A percentile compares a stretch with the other conserved stretches of the same genome.
These are phyloP conservation scores for Phlebiopsis flavidoalba DNA, from an alignment of 768 basidiomycete species.

Conservation along the genomic window DNA sequence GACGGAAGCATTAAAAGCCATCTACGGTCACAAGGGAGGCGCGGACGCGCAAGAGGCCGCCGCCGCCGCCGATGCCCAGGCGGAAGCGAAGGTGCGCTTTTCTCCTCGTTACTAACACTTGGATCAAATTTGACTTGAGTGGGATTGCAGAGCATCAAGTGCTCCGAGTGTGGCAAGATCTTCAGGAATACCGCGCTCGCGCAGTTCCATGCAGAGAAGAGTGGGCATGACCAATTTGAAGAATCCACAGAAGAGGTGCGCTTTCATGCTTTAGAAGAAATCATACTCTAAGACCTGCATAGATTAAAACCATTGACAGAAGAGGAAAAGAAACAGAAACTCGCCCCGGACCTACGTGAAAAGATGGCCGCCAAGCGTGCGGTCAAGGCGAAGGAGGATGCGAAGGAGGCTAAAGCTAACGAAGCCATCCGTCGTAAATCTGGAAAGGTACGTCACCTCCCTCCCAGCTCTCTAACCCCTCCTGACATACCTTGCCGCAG, in stretches of 20 bases:
- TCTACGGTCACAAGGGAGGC: slow-evolving; percentile 30
- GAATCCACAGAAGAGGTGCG: slow-evolving; percentile 90
- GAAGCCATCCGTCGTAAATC: slow-evolving; percentile 82
- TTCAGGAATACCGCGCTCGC: slow-evolving; percentile 86
- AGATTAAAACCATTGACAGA: slow-evolving; percentile 95
- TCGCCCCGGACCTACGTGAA: slow-evolving; percentile 69
- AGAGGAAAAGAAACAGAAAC: slow-evolving; percentile 76
- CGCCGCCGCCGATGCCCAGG: slow-evolving; percentile 29
- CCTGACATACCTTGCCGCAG: slow-evolving; percentile 29
- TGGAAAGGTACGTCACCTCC: slow-evolving; percentile 50
- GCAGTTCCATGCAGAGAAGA: slow-evolving; percentile 92
- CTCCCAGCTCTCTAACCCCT: not conserved
- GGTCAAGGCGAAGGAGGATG: slow-evolving; percentile 65
- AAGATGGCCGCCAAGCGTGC: slow-evolving; percentile 82
- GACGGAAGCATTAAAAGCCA: slow-evolving; percentile 51
- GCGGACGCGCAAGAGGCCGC: slow-evolving; percentile 30
- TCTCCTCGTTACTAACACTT: not conserved
- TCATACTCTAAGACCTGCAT: not conserved
- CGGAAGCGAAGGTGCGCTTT: slow-evolving; percentile 61
- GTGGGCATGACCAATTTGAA: slow-evolving; percentile 93
- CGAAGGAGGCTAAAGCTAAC: slow-evolving; percentile 65
- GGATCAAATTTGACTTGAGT: not conserved
- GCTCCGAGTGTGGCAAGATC: slow-evolving; percentile 77
- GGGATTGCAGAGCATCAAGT: slow-evolving; percentile 67
- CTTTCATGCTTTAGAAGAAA: not conserved